These are phyloP conservation scores for Melampsora larici-populina DNA, from an alignment of 1,284 basidiomycete genomes.

Conservation along the genomic window DNA sequence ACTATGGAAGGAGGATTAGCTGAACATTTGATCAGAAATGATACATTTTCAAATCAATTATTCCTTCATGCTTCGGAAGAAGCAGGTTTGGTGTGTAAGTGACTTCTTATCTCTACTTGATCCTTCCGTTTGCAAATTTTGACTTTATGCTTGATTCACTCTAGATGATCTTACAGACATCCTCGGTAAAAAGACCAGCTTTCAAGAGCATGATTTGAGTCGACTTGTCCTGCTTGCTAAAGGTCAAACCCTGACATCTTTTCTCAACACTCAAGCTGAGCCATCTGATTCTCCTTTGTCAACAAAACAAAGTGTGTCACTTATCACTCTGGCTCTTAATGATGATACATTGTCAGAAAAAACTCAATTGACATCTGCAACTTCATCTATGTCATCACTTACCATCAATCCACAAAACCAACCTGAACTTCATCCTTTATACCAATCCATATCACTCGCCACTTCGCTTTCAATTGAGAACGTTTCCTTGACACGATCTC, in stretches of 20 bases:
- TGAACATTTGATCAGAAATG: constrained; percentile 50
- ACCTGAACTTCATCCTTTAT: constrained; percentile 72
- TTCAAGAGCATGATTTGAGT: constrained; percentile 76
- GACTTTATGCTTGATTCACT: neutral
- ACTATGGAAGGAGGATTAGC: constrained; percentile 32
- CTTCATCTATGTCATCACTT: neutral
- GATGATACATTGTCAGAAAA: constrained; percentile 95
- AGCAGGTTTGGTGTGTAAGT: constrained; percentile 67
- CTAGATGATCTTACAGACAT: constrained; percentile 80
- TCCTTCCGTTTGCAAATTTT: too few species aligned
- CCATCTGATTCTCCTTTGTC: neutral
- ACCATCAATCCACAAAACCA: constrained; percentile 23
- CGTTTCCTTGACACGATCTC: constrained; percentile 72
- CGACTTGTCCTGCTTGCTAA: constrained; percentile 93
- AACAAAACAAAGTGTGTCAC: constrained; percentile 58
- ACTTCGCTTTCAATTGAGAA: constrained; percentile 86
- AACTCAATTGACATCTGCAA: constrained; percentile 83
- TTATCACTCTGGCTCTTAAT: constrained; percentile 69
- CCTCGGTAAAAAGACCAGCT: constrained; percentile 89
- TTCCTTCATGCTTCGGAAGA: constrained; percentile 76
- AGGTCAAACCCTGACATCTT: constrained; percentile 56
- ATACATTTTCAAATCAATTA: constrained; percentile 71
- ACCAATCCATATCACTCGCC: constrained; percentile 82
- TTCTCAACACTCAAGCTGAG: neutral
- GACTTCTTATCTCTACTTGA: neutral